Base-by-base conservation (phyloP, 345 rosid species). In the Gossypium arboreum region DNA sequence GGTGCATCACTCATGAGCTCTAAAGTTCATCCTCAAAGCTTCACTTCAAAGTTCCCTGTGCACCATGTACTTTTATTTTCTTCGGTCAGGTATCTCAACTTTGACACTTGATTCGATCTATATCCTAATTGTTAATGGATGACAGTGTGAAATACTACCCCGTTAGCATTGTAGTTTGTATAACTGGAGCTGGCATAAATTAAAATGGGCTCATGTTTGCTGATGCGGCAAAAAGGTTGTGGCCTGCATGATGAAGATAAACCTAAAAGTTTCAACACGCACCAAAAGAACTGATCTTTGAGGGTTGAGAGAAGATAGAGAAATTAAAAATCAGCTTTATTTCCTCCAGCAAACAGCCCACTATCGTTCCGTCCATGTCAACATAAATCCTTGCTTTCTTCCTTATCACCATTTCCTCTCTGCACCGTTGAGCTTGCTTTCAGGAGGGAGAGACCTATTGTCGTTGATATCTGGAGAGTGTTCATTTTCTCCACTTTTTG, bases 1-100 rank as follows among this genome's bases (percentile, higher is more conserved):
- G 79, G 84, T 77, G 65, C 86, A 87, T 34, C 84, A 79, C 24
- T 73, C 80, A 29, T 90, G 88, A 90, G 82, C 22, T 44, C 24
- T 29, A 44, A 43, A 43, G 25, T 7, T 24, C 56, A 20, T 60
- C 66, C 64, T 60, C 54, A 5, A 60, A 60, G 11, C 43, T 59
- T 56, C 15, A 59, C 44, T 58, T 25, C 24, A 22, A 59, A 44
- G 75, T 73, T 44, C 75, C 29, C 44, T 24, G 55, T 58, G 75
- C 55, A 25, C 56, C 9, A 0, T 22, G 24, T 11, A 44, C 56
- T 58, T 72, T 56, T 56, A 56, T 13, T 72, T 72, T 20, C 18
- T 56, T 41, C 54, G 3, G 50, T 57, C 47, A n/a, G 52, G n/a
- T 57, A 72, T 72, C 52, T 41, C 18, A 20, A 20, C 25, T 24